Conservation (phyloP, 2,329 filamentous ascomycete species). For the Raffaelea arxii region DNA sequence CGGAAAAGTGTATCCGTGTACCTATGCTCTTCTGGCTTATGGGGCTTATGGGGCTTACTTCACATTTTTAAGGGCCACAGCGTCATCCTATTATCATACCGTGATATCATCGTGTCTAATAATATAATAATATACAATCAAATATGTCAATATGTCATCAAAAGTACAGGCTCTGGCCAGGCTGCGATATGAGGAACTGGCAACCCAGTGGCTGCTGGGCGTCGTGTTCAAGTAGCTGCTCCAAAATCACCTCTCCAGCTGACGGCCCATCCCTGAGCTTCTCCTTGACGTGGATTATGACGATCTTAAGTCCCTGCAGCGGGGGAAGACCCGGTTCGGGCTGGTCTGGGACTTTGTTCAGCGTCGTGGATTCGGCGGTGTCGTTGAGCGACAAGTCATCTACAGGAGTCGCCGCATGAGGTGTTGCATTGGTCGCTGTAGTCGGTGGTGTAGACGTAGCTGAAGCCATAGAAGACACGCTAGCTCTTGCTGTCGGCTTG, state of each 20-base stretch:
- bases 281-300: constrained; percentile 94
- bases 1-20: neutral
- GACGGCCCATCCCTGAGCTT: constrained; percentile 60
- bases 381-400: constrained; percentile 25
- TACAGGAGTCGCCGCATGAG: constrained; percentile 37
- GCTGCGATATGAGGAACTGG: constrained; percentile 62
- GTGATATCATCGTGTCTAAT: neutral
- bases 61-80: too few species aligned
- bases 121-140: neutral
- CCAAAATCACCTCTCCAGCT: constrained; percentile 57
- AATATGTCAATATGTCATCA: constrained; percentile 18
- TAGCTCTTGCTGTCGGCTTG: constrained; percentile 15
- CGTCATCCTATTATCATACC: too few species aligned
- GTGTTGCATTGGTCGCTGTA: constrained; percentile 18
- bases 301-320: constrained; percentile 64
- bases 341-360: neutral
- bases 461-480: constrained; percentile 7
- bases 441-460: neutral
- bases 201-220: constrained; percentile 60
- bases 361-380: neutral
- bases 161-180: constrained; percentile 50
- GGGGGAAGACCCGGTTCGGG: constrained; percentile 27
- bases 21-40: too few species aligned
- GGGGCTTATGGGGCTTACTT: too few species aligned
- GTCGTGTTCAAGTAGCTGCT: constrained; percentile 60